Evolutionary conservation across 108 stramenopile species (phyloP), one percentile per base, ranked within the genome.

Genomic region (Nitzschia inconspicua): DNA sequence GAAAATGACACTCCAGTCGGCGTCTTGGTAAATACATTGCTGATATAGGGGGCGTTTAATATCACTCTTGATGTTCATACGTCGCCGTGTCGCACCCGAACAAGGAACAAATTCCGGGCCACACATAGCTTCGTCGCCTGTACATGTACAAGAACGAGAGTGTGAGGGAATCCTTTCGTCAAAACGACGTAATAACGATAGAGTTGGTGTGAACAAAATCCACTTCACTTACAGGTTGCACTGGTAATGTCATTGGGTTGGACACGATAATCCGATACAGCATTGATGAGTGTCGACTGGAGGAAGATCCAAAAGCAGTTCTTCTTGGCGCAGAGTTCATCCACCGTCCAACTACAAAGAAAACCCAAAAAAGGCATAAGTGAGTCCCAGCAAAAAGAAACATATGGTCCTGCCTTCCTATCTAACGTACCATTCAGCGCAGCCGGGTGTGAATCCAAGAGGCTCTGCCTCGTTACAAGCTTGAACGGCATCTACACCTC

Each of bases 271-370:
- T 46, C 44, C n/a, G 44, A 9, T 9, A 18, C 11, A 16, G 16
- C 0, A 1, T 46, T 46, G 11, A 20, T 20, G 7, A 46, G 16
- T 0, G 0, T n/a, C 10, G 2, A 23, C 60, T 79, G 78, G 11
- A 79, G 56, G 40, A 66, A 79, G 23, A 76, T 72, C 30, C 68
- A 73, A 1, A 66, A 62, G 36, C 77, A 78, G 37, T 78, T 44
- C 11, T 73, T 62, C 56, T 59, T 73, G 22, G 77, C 72, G 20
- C 77, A 78, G 0, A 78, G 47, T 46, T 72, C 66, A 34, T 78
- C 77, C 46, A 68, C 72, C 62, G 67, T 65, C 77, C 77, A 78
- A 47, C 77, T n/a, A n/a, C n/a, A n/a, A n/a, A n/a, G n/a, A n/a
- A n/a, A n/a, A n/a, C n/a, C n/a, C n/a, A n/a, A n/a, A n/a, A n/a